Evolutionary conservation across 2,329 filamentous ascomycete species (phyloP), one percentile per base, ranked within the genome.

Genomic region (Elsinoe arachidis): DNA sequence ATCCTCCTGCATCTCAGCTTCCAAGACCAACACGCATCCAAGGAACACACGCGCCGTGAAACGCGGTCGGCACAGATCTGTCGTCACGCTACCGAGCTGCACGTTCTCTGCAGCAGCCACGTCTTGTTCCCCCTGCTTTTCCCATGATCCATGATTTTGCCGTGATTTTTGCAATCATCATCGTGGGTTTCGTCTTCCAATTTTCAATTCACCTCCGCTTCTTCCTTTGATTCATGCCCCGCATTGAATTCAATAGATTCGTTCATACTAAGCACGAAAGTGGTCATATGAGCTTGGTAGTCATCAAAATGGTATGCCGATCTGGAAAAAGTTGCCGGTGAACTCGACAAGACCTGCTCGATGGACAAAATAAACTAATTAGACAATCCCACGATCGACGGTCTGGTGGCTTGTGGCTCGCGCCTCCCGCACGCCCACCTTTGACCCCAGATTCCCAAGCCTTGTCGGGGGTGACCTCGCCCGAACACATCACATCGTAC

Each of bases 311-410:
- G 21, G 19, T 26, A 39, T 39, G 49, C 34, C 33, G 49, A 53
- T 53, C 49, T 53, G 49, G 49, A 26, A 52, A 38, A 39, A 6
- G n/a, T 53, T 39, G 34, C 49, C 49, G 26, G 49, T 53, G 34
- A 23, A 34, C 49, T 53, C 49, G 35, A 37, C 26, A 53, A 53
- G 15, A 38, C 33, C 38, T 37, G 34, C 49, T 37, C 34, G 17
- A 53, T 53, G 38, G 37, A 34, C 49, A 26, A 33, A 53, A 23
- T 53, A 53, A 23, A 53, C 15, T 51, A 17, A 37, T 51, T 39
- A 39, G 41, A 46, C 41, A 14, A 46, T 14, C 9, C 34, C 35
- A 26, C 37, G 49, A 53, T 53, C 49, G 34, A 19, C 49, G 46
- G 46, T 35, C 12, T 26, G 41, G 46, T 51, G 46, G 46, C 46